phyloP scores from a whole-genome alignment of 2,329 filamentous ascomycete species.

The Aureobasidium vineae region DNA sequence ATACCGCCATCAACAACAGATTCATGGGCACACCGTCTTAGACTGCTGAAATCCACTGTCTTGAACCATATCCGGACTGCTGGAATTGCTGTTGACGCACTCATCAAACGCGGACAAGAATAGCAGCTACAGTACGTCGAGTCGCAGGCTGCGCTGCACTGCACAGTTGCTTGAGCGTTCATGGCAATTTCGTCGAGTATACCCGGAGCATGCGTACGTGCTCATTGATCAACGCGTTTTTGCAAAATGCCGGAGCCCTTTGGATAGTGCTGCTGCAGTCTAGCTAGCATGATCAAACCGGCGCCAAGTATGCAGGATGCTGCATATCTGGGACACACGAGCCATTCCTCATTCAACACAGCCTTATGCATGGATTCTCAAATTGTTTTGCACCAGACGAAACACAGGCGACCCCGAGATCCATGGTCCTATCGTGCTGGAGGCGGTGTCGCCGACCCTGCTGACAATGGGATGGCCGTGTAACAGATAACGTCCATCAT shows the following conservation, averaged over 20 bases:
- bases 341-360: conserved; percentile 9
- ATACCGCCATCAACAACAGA: not conserved
- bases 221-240: conserved; percentile 1
- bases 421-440: not conserved
- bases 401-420: not conserved
- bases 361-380: conserved; percentile 25
- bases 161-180: conserved; percentile 20
- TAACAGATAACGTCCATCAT: not conserved
- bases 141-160: conserved; percentile 14
- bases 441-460: not conserved
- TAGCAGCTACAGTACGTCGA: conserved; percentile 22
- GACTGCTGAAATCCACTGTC: not conserved
- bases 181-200: conserved; percentile 1
- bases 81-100: not conserved
- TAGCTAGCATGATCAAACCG: conserved; percentile 16
- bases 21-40: not conserved
- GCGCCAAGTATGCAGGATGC: conserved; percentile 19
- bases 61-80: not conserved
- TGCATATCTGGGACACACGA: conserved; percentile 20
- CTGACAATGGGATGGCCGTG: not conserved
- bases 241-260: conserved; percentile 6
- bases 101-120: conserved; percentile 10
- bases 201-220: conserved; percentile 6
- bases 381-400: conserved; percentile 16
- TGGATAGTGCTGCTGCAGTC: conserved; percentile 12